phyloP scores from a whole-genome alignment of 1,284 basidiomycete genomes.

The Pseudozyma tsukubaensis region DNA sequence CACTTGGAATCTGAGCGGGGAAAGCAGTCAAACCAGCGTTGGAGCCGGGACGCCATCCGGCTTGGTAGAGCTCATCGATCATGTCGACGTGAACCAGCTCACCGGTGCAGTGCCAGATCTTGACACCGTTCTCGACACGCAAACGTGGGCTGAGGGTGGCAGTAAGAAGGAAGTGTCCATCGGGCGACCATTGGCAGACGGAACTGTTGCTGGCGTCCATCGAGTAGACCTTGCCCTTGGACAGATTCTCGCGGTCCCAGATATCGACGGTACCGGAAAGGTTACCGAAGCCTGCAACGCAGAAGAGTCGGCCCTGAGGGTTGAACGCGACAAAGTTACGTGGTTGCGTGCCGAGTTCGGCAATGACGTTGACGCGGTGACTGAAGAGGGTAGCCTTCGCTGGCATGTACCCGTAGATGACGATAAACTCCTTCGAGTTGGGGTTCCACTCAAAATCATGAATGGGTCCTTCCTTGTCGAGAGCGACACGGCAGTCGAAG shows the following conservation, averaged over 20 bases:
- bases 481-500: conserved; percentile 89
- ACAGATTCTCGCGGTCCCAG: conserved; percentile 86
- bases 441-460: conserved; percentile 97
- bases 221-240: conserved; percentile 77
- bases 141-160: conserved; percentile 92
- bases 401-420: conserved; percentile 97
- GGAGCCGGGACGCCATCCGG: conserved; percentile 82
- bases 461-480: conserved; percentile 97
- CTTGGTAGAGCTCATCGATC: conserved; percentile 87
- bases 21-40: conserved; percentile 79
- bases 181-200: conserved; percentile 93
- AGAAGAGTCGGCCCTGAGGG: conserved; percentile 88
- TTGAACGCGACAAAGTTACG: conserved; percentile 95
- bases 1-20: conserved; percentile 77
- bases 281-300: conserved; percentile 95
- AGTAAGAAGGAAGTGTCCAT: conserved; percentile 90
- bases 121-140: conserved; percentile 95
- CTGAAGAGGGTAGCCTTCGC: conserved; percentile 92
- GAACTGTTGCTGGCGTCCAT: conserved; percentile 94
- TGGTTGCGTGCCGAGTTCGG: conserved; percentile 89
- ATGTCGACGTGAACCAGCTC: conserved; percentile 82
- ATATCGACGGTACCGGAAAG: conserved; percentile 92
- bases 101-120: conserved; percentile 93
- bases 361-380: conserved; percentile 84
- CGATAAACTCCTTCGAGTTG: conserved; percentile 91